Evolutionary conservation across 352 stramenopile species (phyloP).

Genomic region (Phytopythium chamaehyphon): DNA sequence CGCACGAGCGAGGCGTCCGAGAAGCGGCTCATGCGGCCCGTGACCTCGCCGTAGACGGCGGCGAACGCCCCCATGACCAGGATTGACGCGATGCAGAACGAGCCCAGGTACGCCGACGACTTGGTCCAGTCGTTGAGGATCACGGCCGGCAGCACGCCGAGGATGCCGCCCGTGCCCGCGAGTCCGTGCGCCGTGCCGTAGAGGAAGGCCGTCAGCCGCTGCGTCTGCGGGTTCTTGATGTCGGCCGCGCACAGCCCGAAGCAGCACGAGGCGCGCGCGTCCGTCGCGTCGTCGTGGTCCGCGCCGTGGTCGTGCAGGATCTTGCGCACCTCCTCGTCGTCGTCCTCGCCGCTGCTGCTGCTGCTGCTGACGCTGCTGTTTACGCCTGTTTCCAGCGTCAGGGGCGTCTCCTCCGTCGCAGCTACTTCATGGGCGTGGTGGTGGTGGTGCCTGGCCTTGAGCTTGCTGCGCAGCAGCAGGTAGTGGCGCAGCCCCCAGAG

Average conservation of each 20-base stretch:
- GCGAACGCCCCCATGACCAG: constrained; percentile 88
- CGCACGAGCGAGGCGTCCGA: constrained; percentile 51
- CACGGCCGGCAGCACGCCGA: constrained; percentile 86
- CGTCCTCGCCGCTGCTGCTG: constrained; percentile 11
- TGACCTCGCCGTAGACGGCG: constrained; percentile 69
- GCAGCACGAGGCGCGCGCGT: constrained; percentile 23
- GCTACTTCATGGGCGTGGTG: constrained; percentile 12
- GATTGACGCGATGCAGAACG: constrained; percentile 85
- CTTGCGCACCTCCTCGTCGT: constrained; percentile 28
- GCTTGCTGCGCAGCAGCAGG: constrained; percentile 24
- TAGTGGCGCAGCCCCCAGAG: constrained; percentile 59
- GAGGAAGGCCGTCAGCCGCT: constrained; percentile 67
- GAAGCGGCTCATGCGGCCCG: constrained; percentile 52
- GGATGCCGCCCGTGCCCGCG: constrained; percentile 54
- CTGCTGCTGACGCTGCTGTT: constrained; percentile 4
- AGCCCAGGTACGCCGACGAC: constrained; percentile 71
- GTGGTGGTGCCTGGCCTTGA: constrained; percentile 14
- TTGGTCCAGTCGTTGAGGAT: constrained; percentile 74
- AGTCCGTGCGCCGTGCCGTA: constrained; percentile 88
- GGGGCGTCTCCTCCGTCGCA: constrained; percentile 25
- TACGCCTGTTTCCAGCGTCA: constrained; percentile 13
- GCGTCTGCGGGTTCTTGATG: constrained; percentile 54
- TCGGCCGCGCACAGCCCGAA: constrained; percentile 36
- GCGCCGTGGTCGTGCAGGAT: constrained; percentile 31
- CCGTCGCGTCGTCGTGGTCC: constrained; percentile 19